These are phyloP conservation scores for Salmacisia buchloeana DNA, from an alignment of 1,284 basidiomycete species.

Conservation along the genomic window DNA sequence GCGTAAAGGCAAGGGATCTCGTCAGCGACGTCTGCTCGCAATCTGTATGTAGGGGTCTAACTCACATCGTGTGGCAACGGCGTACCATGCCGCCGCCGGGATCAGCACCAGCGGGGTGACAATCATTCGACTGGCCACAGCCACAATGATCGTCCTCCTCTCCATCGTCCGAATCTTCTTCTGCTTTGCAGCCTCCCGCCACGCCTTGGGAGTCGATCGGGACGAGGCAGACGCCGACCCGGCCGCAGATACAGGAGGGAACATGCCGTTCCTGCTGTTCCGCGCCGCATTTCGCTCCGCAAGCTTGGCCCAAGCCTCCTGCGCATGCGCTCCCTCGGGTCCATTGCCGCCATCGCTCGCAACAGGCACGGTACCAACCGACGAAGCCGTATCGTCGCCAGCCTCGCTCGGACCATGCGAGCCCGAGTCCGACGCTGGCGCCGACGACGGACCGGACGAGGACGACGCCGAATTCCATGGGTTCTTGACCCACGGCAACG, in stretches of 20 bases:
- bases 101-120: slow-evolving; percentile 69
- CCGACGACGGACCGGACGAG: too few species aligned
- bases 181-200: neutral
- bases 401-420: slow-evolving; percentile 4
- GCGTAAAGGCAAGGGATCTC: too few species aligned
- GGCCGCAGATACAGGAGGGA: neutral
- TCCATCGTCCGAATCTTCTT: slow-evolving; percentile 22
- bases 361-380: neutral
- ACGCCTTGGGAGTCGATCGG: neutral
- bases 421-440: neutral
- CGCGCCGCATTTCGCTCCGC: neutral
- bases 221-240: neutral
- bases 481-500: slow-evolving; percentile 28
- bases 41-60: neutral
- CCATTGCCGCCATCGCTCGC: neutral
- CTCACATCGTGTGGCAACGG: slow-evolving; percentile 18
- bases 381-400: neutral
- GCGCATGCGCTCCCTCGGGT: neutral
- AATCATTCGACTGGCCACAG: slow-evolving; percentile 75
- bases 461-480: slow-evolving; percentile 28
- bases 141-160: slow-evolving; percentile 71
- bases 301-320: neutral
- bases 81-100: slow-evolving; percentile 41
- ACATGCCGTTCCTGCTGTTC: neutral
- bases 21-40: neutral